Evolutionary conservation across 2,329 filamentous ascomycete species (phyloP).

Genomic region (Zelopaecilomyces penicillatus): DNA sequence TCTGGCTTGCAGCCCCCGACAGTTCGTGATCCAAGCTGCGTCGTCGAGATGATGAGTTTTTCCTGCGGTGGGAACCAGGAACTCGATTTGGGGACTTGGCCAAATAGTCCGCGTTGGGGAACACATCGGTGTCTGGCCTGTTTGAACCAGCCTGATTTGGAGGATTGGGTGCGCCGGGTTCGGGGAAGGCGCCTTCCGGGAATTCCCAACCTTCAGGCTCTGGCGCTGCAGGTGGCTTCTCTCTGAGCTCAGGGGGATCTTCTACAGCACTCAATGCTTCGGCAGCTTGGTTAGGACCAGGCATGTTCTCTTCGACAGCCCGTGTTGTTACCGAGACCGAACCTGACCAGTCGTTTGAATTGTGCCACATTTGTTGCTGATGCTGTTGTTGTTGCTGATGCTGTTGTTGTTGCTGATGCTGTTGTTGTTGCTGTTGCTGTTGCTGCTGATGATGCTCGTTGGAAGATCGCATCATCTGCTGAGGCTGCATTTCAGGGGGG

Average conservation of each 20-base stretch:
- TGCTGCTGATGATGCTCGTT: conserved; percentile 34
- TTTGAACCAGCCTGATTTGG: conserved; percentile 39
- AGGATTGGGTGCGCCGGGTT: conserved; percentile 38
- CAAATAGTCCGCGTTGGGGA: conserved; percentile 71
- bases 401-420: conserved; percentile 19
- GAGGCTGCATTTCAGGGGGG: conserved; percentile 32
- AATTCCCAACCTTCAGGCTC: conserved; percentile 87
- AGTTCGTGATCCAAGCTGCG: conserved; percentile 61
- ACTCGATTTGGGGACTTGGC: conserved; percentile 72
- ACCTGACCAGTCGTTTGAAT: conserved; percentile 26
- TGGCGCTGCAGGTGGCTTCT: conserved; percentile 37
- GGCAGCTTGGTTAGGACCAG: conserved; percentile 28
- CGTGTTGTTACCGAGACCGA: conserved; percentile 26
- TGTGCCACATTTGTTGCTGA: conserved; percentile 30
- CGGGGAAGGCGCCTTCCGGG: conserved; percentile 63
- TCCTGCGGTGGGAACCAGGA: conserved; percentile 64
- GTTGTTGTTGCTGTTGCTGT: conserved; percentile 27
- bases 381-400: conserved; percentile 19
- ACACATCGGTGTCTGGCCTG: conserved; percentile 80
- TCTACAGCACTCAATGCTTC: conserved; percentile 32
- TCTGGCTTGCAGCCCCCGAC: conserved; percentile 43
- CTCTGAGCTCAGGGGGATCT: conserved; percentile 33
- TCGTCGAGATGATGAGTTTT: conserved; percentile 67
- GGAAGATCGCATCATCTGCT: conserved; percentile 45
- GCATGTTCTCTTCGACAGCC: conserved; percentile 24